Conservation (phyloP, 2,329 filamentous ascomycete genomes). For the Nannizzia gypsea region DNA sequence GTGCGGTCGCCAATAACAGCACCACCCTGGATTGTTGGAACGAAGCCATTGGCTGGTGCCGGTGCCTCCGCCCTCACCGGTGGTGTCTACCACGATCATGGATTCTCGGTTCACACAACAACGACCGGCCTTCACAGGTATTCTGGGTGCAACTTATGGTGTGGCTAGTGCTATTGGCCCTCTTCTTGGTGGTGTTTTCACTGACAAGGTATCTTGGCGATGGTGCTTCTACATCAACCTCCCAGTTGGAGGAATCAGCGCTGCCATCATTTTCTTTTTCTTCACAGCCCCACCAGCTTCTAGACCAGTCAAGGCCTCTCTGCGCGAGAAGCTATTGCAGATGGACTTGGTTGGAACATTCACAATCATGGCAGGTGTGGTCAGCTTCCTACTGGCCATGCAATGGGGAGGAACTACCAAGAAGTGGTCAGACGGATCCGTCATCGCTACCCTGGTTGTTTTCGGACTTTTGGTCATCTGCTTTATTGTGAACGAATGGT, state of each 20-base stretch:
- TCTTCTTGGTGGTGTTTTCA: slow-evolving; percentile 15
- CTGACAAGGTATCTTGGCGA: slow-evolving; percentile 14
- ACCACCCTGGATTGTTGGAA: slow-evolving; percentile 30
- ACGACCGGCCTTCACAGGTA: slow-evolving; percentile 12
- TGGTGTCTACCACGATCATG: slow-evolving; percentile 25
- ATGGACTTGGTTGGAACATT: slow-evolving; percentile 19
- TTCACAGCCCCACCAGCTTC: slow-evolving; percentile 15
- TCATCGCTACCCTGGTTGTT: slow-evolving; percentile 18
- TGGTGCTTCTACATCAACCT: slow-evolving; percentile 30
- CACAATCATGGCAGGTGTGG: slow-evolving; percentile 18
- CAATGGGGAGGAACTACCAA: slow-evolving; percentile 21
- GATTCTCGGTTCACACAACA: slow-evolving; percentile 11
- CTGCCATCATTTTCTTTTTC: slow-evolving; percentile 9
- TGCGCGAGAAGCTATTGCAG: slow-evolving; percentile 14
- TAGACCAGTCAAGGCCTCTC: slow-evolving; percentile 11
- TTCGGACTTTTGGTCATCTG: slow-evolving; percentile 15
- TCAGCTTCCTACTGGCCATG: slow-evolving; percentile 20
- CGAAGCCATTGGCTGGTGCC: slow-evolving; percentile 31
- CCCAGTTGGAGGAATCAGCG: slow-evolving; percentile 12
- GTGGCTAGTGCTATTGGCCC: slow-evolving; percentile 14
- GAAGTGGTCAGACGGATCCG: slow-evolving; percentile 16
- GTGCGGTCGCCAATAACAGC: slow-evolving; percentile 26
- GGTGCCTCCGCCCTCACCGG: slow-evolving; percentile 29
- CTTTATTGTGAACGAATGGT: slow-evolving; percentile 13
- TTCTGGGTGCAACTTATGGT: slow-evolving; percentile 14